These are phyloP conservation scores for Micromonas pusilla DNA, from an alignment of 139 green algal species.

Conservation along the genomic window DNA sequence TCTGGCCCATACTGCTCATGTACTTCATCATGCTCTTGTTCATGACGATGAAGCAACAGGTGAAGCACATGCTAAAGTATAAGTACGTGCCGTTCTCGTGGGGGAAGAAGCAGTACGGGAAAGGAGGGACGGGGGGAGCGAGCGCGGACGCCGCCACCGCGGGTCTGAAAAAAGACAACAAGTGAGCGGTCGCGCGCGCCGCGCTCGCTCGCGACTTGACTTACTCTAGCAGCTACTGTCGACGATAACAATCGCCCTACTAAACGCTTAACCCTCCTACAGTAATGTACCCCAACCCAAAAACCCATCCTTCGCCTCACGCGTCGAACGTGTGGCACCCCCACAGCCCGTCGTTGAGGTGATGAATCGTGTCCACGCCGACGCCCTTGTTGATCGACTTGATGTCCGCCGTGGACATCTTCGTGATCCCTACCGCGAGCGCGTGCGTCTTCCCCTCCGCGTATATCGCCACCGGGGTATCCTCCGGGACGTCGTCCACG, in stretches of 20 bases:
- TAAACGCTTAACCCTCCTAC: too few species aligned
- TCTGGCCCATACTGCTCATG: conserved; percentile 97
- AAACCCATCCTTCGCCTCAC: background rate
- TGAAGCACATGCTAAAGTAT: conserved; percentile 98
- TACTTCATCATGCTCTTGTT: conserved; percentile 95
- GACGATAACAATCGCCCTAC: too few species aligned
- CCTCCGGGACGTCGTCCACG: conserved; percentile 71
- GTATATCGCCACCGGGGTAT: conserved; percentile 42
- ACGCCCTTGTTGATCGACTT: conserved; percentile 81
- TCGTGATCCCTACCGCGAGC: conserved; percentile 86
- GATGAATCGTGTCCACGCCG: conserved; percentile 86
- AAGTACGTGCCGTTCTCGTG: conserved; percentile 80
- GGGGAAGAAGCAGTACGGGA: conserved; percentile 55
- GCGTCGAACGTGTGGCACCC: conserved; percentile 37
- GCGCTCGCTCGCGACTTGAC: too few species aligned
- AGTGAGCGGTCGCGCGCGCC: background rate
- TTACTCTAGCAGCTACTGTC: too few species aligned
- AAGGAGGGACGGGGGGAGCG: background rate
- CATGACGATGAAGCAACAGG: conserved; percentile 97
- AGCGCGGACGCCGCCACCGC: background rate
- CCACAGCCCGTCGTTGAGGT: conserved; percentile 93
- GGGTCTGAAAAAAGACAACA: background rate
- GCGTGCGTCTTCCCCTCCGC: conserved; percentile 74
- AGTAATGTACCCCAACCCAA: too few species aligned
- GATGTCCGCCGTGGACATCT: conserved; percentile 81